Evolutionary conservation across 2,329 filamentous ascomycete genomes (phyloP).

Genomic region (Fusarium bulbicola): DNA sequence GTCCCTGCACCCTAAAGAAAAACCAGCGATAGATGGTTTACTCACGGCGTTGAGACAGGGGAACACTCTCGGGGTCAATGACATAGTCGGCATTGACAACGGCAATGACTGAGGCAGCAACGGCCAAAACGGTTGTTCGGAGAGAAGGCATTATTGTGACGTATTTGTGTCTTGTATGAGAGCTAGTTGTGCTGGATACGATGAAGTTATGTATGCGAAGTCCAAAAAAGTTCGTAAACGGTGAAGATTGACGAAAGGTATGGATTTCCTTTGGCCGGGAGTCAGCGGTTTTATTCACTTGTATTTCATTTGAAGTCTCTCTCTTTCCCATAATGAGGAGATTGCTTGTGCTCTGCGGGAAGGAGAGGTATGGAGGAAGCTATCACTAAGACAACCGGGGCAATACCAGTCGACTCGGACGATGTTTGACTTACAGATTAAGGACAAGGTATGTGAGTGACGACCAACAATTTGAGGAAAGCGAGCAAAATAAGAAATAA

Average conservation of each 20-base stretch:
- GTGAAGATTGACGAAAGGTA: constrained; percentile 14
- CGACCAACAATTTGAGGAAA: background rate
- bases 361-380: constrained; percentile 20
- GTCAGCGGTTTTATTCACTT: constrained; percentile 24
- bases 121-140: constrained; percentile 62
- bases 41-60: constrained; percentile 62
- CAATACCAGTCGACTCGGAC: constrained; percentile 1
- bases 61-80: constrained; percentile 71
- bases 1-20: background rate
- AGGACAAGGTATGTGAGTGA: background rate
- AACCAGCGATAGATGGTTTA: background rate
- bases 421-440: constrained; percentile 23
- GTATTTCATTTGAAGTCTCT: background rate
- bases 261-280: constrained; percentile 2
- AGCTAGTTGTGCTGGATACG: constrained; percentile 7
- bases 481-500: constrained; percentile 1
- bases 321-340: background rate
- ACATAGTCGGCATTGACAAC: constrained; percentile 64
- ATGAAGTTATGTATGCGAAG: constrained; percentile 7
- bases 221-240: constrained; percentile 14
- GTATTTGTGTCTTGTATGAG: constrained; percentile 5
- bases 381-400: constrained; percentile 27
- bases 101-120: constrained; percentile 60
- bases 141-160: constrained; percentile 62
- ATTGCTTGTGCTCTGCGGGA: constrained; percentile 9